These are phyloP conservation scores for Calocera viscosa DNA, from an alignment of 768 basidiomycete species.

Conservation along the genomic window DNA sequence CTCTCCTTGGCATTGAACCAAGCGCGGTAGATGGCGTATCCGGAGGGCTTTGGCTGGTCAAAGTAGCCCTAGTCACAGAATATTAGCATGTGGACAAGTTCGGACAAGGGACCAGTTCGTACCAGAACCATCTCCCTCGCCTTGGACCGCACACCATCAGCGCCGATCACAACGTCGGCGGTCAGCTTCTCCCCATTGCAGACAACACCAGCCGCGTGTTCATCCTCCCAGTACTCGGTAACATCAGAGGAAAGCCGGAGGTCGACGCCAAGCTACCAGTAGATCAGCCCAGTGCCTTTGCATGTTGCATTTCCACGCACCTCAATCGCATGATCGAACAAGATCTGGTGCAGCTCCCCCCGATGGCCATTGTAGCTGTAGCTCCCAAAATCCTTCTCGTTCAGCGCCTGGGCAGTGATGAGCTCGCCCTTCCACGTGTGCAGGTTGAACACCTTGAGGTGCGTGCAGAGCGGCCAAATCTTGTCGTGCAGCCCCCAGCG, in stretches of 20 bases:
- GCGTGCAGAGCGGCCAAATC: slow-evolving; percentile 19
- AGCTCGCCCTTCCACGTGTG: slow-evolving; percentile 21
- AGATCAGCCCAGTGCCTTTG: not conserved
- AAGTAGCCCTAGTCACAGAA: slow-evolving; percentile 16
- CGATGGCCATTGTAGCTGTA: slow-evolving; percentile 24
- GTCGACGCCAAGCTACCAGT: slow-evolving; percentile 16
- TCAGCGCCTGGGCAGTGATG: slow-evolving; percentile 18
- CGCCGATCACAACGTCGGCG: slow-evolving; percentile 22
- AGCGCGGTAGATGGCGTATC: slow-evolving; percentile 23
- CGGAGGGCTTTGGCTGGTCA: slow-evolving; percentile 20
- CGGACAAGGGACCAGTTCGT: slow-evolving; percentile 7
- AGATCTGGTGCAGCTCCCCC: slow-evolving; percentile 20
- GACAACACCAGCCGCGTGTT: slow-evolving; percentile 17
- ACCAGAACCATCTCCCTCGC: slow-evolving; percentile 19
- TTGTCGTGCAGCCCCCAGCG: slow-evolving; percentile 21
- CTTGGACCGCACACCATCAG: slow-evolving; percentile 21
- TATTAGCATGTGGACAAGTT: not conserved
- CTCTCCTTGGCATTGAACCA: slow-evolving; percentile 20
- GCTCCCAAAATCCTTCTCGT: slow-evolving; percentile 15
- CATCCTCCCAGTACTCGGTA: slow-evolving; percentile 18
- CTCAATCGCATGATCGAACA: slow-evolving; percentile 18
- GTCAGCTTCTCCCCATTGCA: slow-evolving; percentile 15
- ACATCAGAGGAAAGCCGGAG: slow-evolving; percentile 18
- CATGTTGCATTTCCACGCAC: not conserved
- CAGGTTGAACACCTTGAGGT: slow-evolving; percentile 14